Evolutionary conservation across 1,139 yeast species (phyloP), one percentile per base, ranked within the genome.

Genomic region (Saccharomycopsis crataegensis): DNA sequence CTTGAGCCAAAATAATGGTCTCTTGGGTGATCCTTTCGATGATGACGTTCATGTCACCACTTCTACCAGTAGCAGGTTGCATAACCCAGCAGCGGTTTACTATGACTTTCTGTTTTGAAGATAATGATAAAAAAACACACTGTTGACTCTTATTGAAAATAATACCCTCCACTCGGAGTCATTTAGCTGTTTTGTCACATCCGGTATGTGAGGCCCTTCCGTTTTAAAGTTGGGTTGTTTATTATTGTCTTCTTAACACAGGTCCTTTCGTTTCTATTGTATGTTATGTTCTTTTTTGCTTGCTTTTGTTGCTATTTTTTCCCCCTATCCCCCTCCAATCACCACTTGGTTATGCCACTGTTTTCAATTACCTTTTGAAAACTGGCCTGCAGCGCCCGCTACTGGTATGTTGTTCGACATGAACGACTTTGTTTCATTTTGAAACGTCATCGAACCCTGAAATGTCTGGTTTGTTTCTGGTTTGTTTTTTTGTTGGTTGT

Each of bases 61-160:
- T 45, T 44, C 11, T 37, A 37, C 17, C 28, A 48, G 57, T 52
- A 51, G 53, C 55, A 41, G 57, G 52, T 51, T 54, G 57, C 57
- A 54, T 54, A 54, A 54, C 57, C 55, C 57, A 54, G 57, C 57
- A 47, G 57, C 49, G 55, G 57, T 54, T 47, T 54, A 43, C 41
- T 51, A 52, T 49, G 38, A 42, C 32, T 36, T 22, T 17, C 16
- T 9, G 8, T 32, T 42, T 34, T 32, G 33, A 42, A 31, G 8
- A 8, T 8, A 12, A 45, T 43, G n/a, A n/a, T 8, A 2, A 43
- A 16, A 43, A 14, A 22, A 3, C 9, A 14, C 9, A n/a, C 17
- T 17, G 32, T 14, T 2, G 9, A n/a, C 16, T 40, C 16, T 40
- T n/a, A 4, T 40, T 40, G 33, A 45, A 32, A 17, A 22, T 12